Conservation (phyloP, 208 protist species). For the Trypanosoma lewisi region DNA sequence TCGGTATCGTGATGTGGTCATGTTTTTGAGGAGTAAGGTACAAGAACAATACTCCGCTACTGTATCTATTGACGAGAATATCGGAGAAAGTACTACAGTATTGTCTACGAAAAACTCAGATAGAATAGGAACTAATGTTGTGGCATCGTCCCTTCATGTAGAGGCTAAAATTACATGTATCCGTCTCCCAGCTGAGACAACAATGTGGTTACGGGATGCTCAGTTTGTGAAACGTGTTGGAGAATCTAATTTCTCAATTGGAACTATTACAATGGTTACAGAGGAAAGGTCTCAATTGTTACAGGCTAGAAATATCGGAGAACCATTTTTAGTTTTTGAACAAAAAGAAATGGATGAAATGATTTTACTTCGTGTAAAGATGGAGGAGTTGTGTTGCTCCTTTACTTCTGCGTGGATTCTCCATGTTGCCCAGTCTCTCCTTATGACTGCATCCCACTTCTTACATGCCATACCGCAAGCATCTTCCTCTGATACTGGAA, state of each 20-base stretch:
- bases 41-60: slow-evolving; percentile 37
- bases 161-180: slow-evolving; percentile 41
- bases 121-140: too few species aligned
- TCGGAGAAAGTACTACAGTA: background rate
- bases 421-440: slow-evolving; percentile 13
- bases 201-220: slow-evolving; percentile 6
- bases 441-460: slow-evolving; percentile 1
- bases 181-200: slow-evolving; percentile 28
- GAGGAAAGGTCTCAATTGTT: slow-evolving; percentile 7
- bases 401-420: slow-evolving; percentile 12
- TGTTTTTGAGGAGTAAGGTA: slow-evolving; percentile 52
- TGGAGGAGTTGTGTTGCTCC: slow-evolving; percentile 17
- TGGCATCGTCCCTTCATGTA: slow-evolving; percentile 42
- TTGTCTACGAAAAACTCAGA: too few species aligned
- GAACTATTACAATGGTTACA: slow-evolving; percentile 6
- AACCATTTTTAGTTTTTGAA: slow-evolving; percentile 17
- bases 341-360: slow-evolving; percentile 5
- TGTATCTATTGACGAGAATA: background rate
- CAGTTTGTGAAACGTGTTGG: slow-evolving; percentile 22
- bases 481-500: too few species aligned
- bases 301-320: background rate
- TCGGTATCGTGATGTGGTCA: slow-evolving; percentile 71
- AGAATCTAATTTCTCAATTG: slow-evolving; percentile 22
- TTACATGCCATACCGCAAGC: background rate
- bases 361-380: slow-evolving; percentile 14